Conservation (phyloP, 78 protist species). For the Guillardia theta region DNA sequence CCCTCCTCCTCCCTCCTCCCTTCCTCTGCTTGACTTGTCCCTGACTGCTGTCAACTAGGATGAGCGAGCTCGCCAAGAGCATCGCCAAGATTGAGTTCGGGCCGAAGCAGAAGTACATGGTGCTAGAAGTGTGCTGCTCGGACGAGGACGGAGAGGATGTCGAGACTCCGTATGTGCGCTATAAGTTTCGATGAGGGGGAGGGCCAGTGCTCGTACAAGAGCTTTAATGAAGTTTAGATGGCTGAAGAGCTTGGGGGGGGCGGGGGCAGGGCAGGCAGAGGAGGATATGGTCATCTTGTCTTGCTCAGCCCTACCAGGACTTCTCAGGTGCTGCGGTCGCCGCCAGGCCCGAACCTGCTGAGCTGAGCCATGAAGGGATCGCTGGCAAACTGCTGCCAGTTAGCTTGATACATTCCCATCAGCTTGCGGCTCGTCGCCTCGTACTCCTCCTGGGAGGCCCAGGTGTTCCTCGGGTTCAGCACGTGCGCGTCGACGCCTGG, state of each 20-base stretch:
- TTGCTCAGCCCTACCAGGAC: background rate
- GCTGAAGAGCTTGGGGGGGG: no score
- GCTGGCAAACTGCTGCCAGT: background rate
- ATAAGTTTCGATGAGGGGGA: constrained; percentile 11
- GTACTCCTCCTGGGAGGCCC: constrained; percentile 81
- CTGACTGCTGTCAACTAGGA: no score
- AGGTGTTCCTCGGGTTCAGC: constrained; percentile 80
- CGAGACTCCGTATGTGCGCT: constrained; percentile 47
- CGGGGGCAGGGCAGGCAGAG: no score
- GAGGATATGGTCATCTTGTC: no score
- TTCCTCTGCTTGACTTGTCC: no score
- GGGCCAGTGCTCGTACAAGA: no score
- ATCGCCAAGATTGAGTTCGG: constrained; percentile 35
- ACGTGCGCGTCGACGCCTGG: constrained; percentile 75
- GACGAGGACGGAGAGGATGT: constrained; percentile 53
- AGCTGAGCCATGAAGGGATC: background rate
- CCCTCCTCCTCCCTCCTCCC: no score
- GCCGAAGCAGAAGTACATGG: constrained; percentile 28
- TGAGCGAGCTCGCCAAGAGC: background rate
- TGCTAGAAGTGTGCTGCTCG: constrained; percentile 43
- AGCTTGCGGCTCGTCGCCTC: constrained; percentile 56
- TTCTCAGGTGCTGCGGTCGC: no score
- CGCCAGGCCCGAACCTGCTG: background rate
- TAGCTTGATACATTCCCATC: constrained; percentile 62
- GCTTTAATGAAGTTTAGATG: no score